Evolutionary conservation across 2,329 filamentous ascomycete species (phyloP).

Genomic region (Penicillium sumatraense): DNA sequence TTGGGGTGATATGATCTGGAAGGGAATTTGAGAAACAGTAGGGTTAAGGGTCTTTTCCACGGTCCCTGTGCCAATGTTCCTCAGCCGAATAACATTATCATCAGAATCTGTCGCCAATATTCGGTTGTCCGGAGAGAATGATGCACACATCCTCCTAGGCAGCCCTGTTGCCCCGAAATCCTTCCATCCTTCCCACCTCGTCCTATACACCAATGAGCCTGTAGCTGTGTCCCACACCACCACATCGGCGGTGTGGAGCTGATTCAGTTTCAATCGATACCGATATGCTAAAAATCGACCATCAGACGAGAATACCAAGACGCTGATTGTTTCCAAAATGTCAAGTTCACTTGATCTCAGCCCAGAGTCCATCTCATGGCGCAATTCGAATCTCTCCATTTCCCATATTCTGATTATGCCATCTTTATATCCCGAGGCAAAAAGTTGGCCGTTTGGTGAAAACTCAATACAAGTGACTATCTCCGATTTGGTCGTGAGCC

Average conservation of each 20-base stretch:
- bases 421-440: background rate
- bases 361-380: too few species aligned
- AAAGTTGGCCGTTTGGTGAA: background rate
- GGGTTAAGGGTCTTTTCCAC: background rate
- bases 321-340: too few species aligned
- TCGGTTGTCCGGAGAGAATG: background rate
- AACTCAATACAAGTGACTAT: background rate
- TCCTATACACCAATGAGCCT: background rate
- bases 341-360: too few species aligned
- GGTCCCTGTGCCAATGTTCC: background rate
- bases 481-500: too few species aligned
- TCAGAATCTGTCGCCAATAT: background rate
- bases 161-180: too few species aligned
- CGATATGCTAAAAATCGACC: background rate
- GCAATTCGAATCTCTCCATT: background rate
- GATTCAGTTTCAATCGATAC: background rate
- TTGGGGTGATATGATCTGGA: background rate
- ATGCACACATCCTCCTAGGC: too few species aligned
- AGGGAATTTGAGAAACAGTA: background rate
- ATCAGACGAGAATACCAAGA: background rate
- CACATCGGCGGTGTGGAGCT: too few species aligned
- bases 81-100: background rate
- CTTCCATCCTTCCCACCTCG: too few species aligned
- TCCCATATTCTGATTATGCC: background rate
- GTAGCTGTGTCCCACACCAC: background rate